phyloP scores from a whole-genome alignment of 805 yeast species.

The Kurtzmaniella fragi region DNA sequence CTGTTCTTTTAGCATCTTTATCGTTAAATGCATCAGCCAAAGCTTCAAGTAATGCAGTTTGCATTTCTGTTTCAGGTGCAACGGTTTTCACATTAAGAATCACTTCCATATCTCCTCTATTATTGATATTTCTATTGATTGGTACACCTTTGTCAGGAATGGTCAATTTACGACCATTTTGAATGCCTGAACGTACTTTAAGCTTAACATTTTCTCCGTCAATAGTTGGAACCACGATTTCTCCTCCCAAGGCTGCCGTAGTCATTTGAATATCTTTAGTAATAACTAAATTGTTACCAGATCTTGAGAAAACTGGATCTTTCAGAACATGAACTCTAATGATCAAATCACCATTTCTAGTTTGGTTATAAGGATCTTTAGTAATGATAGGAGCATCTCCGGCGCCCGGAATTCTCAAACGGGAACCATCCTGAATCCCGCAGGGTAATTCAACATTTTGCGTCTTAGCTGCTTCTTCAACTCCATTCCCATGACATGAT shows the following conservation, averaged over 20 bases:
- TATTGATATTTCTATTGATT: conserved; percentile 40
- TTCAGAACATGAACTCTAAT: conserved; percentile 74
- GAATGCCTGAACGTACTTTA: conserved; percentile 81
- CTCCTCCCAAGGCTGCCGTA: conserved; percentile 95
- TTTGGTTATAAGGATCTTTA: conserved; percentile 61
- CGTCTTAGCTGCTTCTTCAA: conserved; percentile 57
- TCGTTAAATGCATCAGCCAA: conserved; percentile 89
- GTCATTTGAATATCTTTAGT: conserved; percentile 78
- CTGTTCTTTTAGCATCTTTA: conserved; percentile 66
- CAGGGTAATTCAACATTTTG: conserved; percentile 82
- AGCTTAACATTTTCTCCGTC: conserved; percentile 73
- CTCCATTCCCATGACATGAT: conserved; percentile 89
- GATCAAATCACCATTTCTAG: conserved; percentile 81
- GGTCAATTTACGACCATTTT: conserved; percentile 64
- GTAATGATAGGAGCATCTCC: conserved; percentile 86
- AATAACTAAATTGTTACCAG: conserved; percentile 61
- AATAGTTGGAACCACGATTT: conserved; percentile 83
- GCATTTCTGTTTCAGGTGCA: conserved; percentile 76
- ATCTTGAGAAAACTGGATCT: conserved; percentile 66
- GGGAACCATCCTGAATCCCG: conserved; percentile 82
- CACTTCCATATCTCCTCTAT: conserved; percentile 79
- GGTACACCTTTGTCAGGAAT: conserved; percentile 91
- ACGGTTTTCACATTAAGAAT: conserved; percentile 64
- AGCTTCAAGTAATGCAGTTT: conserved; percentile 86
- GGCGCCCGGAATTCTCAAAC: conserved; percentile 77